Evolutionary conservation across 108 stramenopile genomes (phyloP).

Genomic region (Stephanodiscus triporus): DNA sequence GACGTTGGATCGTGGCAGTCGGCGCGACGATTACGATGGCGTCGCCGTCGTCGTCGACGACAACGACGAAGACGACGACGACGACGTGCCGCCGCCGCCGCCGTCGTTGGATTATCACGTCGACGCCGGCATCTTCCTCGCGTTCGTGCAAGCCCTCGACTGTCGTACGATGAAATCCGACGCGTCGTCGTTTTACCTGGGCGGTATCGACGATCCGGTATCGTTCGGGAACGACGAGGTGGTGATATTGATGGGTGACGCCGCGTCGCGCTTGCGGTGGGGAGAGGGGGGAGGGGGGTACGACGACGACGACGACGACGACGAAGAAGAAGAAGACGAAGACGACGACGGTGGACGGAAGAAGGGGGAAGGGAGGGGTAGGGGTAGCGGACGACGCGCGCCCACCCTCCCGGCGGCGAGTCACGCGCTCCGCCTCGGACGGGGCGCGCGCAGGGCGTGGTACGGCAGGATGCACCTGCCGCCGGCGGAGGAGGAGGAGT

Average conservation of each 20-base stretch:
- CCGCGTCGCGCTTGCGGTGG: too few species aligned
- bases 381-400: too few species aligned
- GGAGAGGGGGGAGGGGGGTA: too few species aligned
- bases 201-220: constrained; percentile 19
- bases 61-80: neutral
- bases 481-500: too few species aligned
- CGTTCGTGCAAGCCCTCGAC: constrained; percentile 71
- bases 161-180: constrained; percentile 42
- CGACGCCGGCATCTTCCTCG: constrained; percentile 80
- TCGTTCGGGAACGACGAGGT: constrained; percentile 47
- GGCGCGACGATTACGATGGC: too few species aligned
- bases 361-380: too few species aligned
- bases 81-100: neutral
- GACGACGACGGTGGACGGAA: neutral
- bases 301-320: constrained; percentile 18
- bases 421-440: constrained; percentile 65
- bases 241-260: constrained; percentile 70
- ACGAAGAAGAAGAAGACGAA: neutral
- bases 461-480: constrained; percentile 84
- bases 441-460: constrained; percentile 55
- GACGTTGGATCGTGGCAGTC: too few species aligned
- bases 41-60: neutral
- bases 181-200: constrained; percentile 54
- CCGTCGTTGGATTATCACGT: constrained; percentile 68
- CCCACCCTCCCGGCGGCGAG: constrained; percentile 69